Base-by-base conservation (phyloP, 2,329 filamentous ascomycete species). In the Thielaviopsis musarum region DNA sequence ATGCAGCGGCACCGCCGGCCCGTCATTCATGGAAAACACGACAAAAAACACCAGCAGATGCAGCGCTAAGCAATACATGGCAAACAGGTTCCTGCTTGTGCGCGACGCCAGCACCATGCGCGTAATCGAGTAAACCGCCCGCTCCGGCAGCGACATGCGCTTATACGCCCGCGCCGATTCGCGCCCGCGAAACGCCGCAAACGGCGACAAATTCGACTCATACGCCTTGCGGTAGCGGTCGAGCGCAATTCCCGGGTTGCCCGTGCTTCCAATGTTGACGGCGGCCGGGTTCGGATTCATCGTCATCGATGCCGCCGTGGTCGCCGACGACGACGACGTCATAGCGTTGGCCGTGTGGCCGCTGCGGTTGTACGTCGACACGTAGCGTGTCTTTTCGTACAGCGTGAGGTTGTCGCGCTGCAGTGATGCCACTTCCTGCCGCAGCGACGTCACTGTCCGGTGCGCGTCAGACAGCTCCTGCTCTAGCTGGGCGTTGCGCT, bases 341-440 rank as follows among this genome's bases (percentile, higher is more conserved):
- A 78, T 77, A 15, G 78, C 80, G 15, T 54, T 51, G 38, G 19
- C 52, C 30, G 45, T 28, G 22, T 28, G 52, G 34, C 53, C 54
- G 53, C 80, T 80, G 58, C 91, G 83, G 70, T 85, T 95, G 75
- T 96, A 98, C 2, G 88, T 91, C 6, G 90, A 95, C 24, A 97
- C 84, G 69, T 98, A 98, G 65, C 93, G 83, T 19, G 91, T 95
- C 78, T 97, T 98, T 71, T 98, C 93, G 70, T 98, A 98, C 7
- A 98, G 78, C 66, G 87, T 90, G 41, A 98, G 77, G 69, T 98
- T 98, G 71, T 98, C 93, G 70, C 91, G 95, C 68, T 98, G 94
- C 49, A 98, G 75, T 1, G 90, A 88, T 5, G 90, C 85, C 62
- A 97, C 83, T 69, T 98, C 93, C 66, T 94, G 88, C 52, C 93